phyloP scores from a whole-genome alignment of 495 filamentous ascomycete genomes.

The Chaetomium tenue region DNA sequence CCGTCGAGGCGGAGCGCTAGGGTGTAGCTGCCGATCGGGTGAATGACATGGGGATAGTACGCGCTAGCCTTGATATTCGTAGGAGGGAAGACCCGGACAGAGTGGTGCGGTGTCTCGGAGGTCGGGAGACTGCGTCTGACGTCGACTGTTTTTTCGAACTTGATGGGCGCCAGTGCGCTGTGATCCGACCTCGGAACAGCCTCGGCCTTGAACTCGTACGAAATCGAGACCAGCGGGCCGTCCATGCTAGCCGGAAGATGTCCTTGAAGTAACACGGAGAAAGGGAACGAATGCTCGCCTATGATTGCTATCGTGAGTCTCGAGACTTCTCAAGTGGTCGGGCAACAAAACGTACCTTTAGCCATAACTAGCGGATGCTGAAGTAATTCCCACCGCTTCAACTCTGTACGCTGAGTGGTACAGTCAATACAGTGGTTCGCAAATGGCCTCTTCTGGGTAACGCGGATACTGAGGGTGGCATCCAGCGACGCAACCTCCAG shows the following conservation, averaged over 20 bases:
- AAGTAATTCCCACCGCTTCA: slow-evolving; percentile 78
- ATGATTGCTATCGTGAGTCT: slow-evolving; percentile 24
- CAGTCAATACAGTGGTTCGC: slow-evolving; percentile 74
- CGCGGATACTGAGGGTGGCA: slow-evolving; percentile 64
- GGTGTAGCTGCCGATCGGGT: slow-evolving; percentile 82
- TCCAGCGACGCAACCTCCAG: slow-evolving; percentile 67
- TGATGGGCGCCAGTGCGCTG: slow-evolving; percentile 46
- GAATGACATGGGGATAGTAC: slow-evolving; percentile 74
- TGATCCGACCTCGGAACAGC: slow-evolving; percentile 58
- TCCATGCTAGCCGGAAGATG: slow-evolving; percentile 80
- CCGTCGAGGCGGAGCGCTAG: slow-evolving; percentile 78
- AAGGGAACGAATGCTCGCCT: slow-evolving; percentile 78
- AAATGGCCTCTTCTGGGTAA: slow-evolving; percentile 77
- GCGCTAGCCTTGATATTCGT: slow-evolving; percentile 86
- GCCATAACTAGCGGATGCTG: slow-evolving; percentile 61
- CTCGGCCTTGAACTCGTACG: slow-evolving; percentile 77
- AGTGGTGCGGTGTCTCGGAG: slow-evolving; percentile 64
- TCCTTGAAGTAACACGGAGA: slow-evolving; percentile 84
- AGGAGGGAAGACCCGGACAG: slow-evolving; percentile 90
- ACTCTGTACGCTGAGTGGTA: slow-evolving; percentile 60
- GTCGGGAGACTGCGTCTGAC: slow-evolving; percentile 70
- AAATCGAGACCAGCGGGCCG: slow-evolving; percentile 65
- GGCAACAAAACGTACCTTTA: slow-evolving; percentile 45
- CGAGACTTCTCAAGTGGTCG: not conserved
- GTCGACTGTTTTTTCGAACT: slow-evolving; percentile 60